These are phyloP conservation scores for Penicillium sp. DNA, from an alignment of 2,329 filamentous ascomycete species.

Conservation along the genomic window DNA sequence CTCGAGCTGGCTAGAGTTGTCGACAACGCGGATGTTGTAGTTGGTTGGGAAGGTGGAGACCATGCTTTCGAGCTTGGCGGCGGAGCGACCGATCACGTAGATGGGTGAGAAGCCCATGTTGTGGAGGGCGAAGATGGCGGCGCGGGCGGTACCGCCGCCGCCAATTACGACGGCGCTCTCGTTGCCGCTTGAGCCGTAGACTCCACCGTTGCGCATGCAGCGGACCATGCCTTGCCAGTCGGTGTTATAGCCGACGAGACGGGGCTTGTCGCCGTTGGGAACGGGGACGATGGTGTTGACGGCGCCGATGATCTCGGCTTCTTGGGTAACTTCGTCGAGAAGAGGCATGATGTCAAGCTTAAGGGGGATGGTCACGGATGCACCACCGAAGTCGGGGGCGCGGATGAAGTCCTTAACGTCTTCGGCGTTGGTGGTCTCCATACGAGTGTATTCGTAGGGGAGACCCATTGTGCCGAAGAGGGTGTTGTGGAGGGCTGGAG, in stretches of 20 bases:
- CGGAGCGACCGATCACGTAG: conserved; percentile 79
- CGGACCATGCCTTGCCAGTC: conserved; percentile 93
- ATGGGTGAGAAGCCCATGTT: conserved; percentile 82
- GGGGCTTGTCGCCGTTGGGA: conserved; percentile 45
- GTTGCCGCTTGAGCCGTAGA: conserved; percentile 46
- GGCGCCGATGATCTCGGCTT: conserved; percentile 82
- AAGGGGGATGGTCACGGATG: conserved; percentile 91
- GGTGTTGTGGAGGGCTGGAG: conserved; percentile 85
- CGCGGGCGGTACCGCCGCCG: conserved; percentile 86
- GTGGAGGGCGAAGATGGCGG: conserved; percentile 85
- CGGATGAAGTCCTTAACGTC: conserved; percentile 68
- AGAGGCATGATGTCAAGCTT: conserved; percentile 84
- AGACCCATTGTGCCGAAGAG: conserved; percentile 76
- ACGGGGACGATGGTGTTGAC: conserved; percentile 87
- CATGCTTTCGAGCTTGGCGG: conserved; percentile 67
- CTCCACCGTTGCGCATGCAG: conserved; percentile 70
- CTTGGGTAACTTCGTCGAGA: conserved; percentile 76
- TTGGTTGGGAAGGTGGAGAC: conserved; percentile 70
- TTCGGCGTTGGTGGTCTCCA: conserved; percentile 69
- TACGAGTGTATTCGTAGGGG: conserved; percentile 75
- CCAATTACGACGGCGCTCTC: conserved; percentile 78
- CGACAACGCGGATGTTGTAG: conserved; percentile 70
- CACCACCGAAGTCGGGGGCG: conserved; percentile 78
- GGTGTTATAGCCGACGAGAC: conserved; percentile 84
- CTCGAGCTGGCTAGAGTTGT: conserved; percentile 54